These are phyloP conservation scores for Stylosanthes scabra DNA, from an alignment of 331 rosid genomes.

Conservation along the genomic window DNA sequence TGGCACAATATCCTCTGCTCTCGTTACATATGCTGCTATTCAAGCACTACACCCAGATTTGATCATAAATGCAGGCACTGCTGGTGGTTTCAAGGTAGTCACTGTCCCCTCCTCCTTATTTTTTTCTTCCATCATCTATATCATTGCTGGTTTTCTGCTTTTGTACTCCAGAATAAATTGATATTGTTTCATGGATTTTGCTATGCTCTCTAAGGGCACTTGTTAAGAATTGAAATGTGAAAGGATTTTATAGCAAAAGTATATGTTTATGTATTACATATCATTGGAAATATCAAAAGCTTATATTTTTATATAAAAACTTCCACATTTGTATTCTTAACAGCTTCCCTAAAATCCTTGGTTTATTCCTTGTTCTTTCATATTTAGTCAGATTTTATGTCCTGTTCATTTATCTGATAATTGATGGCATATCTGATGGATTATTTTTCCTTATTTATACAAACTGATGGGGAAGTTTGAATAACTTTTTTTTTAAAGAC, in stretches of 20 bases:
- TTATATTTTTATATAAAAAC: no score
- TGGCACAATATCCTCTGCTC: slow-evolving; percentile 86
- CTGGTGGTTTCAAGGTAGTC: slow-evolving; percentile 92
- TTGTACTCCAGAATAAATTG: slow-evolving; percentile 11
- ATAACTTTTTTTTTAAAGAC: no score
- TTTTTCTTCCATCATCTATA: slow-evolving; percentile 10
- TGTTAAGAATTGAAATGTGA: no score
- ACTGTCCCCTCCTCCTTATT: background rate
- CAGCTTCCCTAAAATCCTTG: no score
- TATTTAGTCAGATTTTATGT: background rate
- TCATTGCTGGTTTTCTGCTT: background rate
- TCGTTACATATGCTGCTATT: slow-evolving; percentile 89
- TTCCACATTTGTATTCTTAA: no score
- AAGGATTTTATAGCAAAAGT: no score
- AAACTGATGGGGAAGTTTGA: background rate
- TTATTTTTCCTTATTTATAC: background rate
- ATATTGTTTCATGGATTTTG: background rate
- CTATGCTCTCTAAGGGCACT: no score
- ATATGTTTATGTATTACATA: no score
- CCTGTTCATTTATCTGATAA: background rate
- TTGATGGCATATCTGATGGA: background rate
- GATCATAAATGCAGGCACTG: slow-evolving; percentile 95
- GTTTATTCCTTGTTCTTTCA: slow-evolving; percentile 16
- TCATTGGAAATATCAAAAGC: no score
- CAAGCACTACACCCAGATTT: slow-evolving; percentile 86